Conservation (phyloP, 495 filamentous ascomycete species). For the Amorphotheca resinae region DNA sequence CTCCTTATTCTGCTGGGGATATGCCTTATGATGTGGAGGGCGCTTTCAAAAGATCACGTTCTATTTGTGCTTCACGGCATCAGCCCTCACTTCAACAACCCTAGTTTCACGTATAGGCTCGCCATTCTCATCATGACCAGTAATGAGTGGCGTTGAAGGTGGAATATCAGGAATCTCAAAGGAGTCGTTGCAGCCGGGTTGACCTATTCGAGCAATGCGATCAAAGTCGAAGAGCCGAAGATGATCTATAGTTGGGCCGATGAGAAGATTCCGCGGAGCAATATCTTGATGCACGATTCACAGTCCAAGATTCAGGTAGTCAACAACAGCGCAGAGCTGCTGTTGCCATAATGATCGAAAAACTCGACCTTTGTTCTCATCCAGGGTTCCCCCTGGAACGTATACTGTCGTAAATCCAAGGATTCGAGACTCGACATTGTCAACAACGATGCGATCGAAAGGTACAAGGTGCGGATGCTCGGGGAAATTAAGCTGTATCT, state of each 20-base stretch:
- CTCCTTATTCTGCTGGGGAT: too few relatives aligned
- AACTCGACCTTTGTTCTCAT: constrained; percentile 16
- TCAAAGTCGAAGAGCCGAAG: constrained; percentile 34
- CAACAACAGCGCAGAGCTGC: constrained; percentile 26
- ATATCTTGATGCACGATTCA: constrained; percentile 32
- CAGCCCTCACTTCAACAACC: too few relatives aligned
- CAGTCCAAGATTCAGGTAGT: constrained; percentile 28
- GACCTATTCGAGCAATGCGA: too few relatives aligned
- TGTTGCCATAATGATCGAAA: constrained; percentile 23
- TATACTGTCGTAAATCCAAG: constrained; percentile 30
- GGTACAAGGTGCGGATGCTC: constrained; percentile 26
- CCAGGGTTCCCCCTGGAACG: constrained; percentile 24
- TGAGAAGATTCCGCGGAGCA: constrained; percentile 27
- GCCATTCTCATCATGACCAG: too few relatives aligned
- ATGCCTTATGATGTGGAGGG: too few relatives aligned
- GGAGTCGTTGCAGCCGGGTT: too few relatives aligned
- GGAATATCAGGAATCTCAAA: too few relatives aligned
- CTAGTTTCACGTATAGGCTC: too few relatives aligned
- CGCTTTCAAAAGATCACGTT: too few relatives aligned
- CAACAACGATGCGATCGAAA: constrained; percentile 27
- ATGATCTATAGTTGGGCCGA: constrained; percentile 22
- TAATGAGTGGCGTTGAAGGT: too few relatives aligned
- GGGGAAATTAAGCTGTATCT: too few relatives aligned
- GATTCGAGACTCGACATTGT: constrained; percentile 24
- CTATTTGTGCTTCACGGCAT: too few relatives aligned